phyloP scores from a whole-genome alignment of 2,329 filamentous ascomycete species.

The Stachybotrys chartarum region DNA sequence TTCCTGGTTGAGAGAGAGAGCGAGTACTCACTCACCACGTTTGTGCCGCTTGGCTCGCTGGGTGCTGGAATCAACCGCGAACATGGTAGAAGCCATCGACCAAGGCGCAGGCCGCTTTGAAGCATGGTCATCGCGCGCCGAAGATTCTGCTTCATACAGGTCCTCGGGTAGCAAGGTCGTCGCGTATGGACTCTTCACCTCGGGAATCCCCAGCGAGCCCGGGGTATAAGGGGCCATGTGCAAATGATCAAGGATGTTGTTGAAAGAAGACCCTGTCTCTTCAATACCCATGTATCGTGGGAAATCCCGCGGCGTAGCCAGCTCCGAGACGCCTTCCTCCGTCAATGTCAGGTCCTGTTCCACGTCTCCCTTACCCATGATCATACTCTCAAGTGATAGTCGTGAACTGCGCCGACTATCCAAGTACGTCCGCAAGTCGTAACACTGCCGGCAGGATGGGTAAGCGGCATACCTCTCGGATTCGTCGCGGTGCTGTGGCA shows the following conservation, averaged over 20 bases:
- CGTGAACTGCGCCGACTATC: constrained; percentile 34
- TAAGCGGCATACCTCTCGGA: constrained; percentile 31
- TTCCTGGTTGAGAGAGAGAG: constrained; percentile 20
- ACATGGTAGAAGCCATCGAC: constrained; percentile 1
- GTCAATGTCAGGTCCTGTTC: constrained; percentile 30
- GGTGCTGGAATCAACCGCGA: not conserved
- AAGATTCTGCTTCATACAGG: constrained; percentile 11
- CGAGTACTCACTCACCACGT: constrained; percentile 4
- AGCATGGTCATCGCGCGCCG: constrained; percentile 2
- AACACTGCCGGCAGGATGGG: constrained; percentile 33
- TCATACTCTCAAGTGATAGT: constrained; percentile 34
- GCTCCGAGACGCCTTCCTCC: constrained; percentile 30
- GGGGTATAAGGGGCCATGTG: constrained; percentile 7
- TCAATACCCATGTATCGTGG: constrained; percentile 25
- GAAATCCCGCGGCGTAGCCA: constrained; percentile 32
- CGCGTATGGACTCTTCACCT: constrained; percentile 31
- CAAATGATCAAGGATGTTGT: constrained; percentile 16
- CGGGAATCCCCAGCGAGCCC: constrained; percentile 22
- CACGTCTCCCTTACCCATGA: constrained; percentile 24
- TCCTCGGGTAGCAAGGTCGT: constrained; percentile 26
- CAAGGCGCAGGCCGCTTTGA: constrained; percentile 1
- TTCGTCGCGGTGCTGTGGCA: constrained; percentile 33
- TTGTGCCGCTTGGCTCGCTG: constrained; percentile 13
- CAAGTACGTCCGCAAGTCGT: constrained; percentile 31
- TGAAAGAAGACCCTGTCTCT: constrained; percentile 25